Percentiles rank a stretch among this genome's conserved stretches.
phyloP scores from a whole-genome alignment of 2,329 filamentous ascomycete genomes.

The Aspergillus hiratsukae region DNA sequence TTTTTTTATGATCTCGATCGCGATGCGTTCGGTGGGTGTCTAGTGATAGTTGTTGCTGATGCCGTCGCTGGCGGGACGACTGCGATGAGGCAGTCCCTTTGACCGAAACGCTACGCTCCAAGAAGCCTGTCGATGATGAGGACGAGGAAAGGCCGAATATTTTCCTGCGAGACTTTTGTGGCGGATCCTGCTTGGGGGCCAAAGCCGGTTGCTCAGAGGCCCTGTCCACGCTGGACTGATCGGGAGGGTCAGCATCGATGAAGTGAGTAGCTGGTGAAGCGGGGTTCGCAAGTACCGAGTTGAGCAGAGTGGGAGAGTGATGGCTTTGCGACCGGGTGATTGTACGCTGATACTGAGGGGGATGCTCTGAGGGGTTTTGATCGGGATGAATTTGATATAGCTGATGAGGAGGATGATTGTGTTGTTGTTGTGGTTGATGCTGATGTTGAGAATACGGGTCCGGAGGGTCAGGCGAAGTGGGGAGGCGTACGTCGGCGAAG shows the following conservation, averaged over 20 bases:
- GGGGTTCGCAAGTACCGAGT: constrained; percentile 3
- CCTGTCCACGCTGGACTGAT: constrained; percentile 17
- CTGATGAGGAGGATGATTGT: constrained; percentile 5
- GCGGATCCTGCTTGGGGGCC: constrained; percentile 11
- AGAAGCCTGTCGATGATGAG: constrained; percentile 17
- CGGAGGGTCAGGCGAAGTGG: background rate
- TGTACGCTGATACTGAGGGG: constrained; percentile 10
- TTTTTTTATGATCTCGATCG: constrained; percentile 6
- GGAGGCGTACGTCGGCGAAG: constrained; percentile 8
- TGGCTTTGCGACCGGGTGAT: constrained; percentile 23
- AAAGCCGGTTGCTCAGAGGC: constrained; percentile 14
- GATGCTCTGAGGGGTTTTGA: constrained; percentile 6
- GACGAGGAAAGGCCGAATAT: constrained; percentile 17
- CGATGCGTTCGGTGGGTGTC: constrained; percentile 5
- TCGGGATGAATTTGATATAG: constrained; percentile 8
- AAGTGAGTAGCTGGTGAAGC: constrained; percentile 11
- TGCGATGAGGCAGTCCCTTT: constrained; percentile 21
- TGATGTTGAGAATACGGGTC: constrained; percentile 5
- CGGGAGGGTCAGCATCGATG: constrained; percentile 21
- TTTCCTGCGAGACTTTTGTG: constrained; percentile 12
- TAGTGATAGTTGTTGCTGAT: constrained; percentile 11
- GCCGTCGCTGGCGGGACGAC: constrained; percentile 5
- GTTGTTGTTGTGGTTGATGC: constrained; percentile 1
- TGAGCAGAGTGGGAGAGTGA: constrained; percentile 13
- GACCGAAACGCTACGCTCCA: constrained; percentile 26